Percentiles rank a stretch among this genome's conserved stretches.
These are phyloP conservation scores for Carex pumila DNA, from an alignment of 176 grass and related monocot genomes.

Conservation along the genomic window DNA sequence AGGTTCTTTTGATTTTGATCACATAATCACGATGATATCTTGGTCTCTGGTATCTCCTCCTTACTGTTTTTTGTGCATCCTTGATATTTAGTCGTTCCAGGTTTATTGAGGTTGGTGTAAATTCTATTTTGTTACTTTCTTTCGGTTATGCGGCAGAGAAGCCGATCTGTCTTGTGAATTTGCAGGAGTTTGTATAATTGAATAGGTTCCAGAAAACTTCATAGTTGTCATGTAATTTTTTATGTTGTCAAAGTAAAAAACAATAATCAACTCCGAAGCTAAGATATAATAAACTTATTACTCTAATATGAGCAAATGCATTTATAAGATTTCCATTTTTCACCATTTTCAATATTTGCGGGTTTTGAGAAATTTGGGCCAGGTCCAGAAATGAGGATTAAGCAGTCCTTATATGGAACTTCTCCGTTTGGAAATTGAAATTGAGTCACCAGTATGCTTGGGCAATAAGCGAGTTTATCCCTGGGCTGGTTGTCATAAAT, in stretches of 20 bases:
- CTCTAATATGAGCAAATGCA: not conserved
- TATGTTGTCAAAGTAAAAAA: not conserved
- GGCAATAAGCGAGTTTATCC: not conserved
- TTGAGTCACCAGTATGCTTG: not conserved
- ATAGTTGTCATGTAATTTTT: not conserved
- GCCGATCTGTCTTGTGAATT: not conserved
- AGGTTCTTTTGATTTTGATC: not conserved
- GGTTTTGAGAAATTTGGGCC: not conserved
- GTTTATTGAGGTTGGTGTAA: not conserved
- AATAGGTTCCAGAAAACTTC: not conserved
- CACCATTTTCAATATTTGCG: not conserved
- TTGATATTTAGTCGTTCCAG: constrained; percentile 3
- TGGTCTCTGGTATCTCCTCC: not conserved
- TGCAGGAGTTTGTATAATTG: not conserved
- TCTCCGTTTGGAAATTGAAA: not conserved
- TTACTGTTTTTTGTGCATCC: not conserved
- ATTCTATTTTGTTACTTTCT: not conserved
- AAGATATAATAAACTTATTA: not conserved
- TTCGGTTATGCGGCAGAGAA: not conserved
- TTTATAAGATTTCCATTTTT: not conserved
- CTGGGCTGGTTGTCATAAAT: not conserved
- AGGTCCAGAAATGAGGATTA: not conserved
- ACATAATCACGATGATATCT: constrained; percentile 1
- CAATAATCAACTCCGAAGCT: not conserved
- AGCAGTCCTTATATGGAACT: not conserved